These are phyloP conservation scores for Acrasis kona DNA, from an alignment of 78 protist genomes.

Conservation along the genomic window DNA sequence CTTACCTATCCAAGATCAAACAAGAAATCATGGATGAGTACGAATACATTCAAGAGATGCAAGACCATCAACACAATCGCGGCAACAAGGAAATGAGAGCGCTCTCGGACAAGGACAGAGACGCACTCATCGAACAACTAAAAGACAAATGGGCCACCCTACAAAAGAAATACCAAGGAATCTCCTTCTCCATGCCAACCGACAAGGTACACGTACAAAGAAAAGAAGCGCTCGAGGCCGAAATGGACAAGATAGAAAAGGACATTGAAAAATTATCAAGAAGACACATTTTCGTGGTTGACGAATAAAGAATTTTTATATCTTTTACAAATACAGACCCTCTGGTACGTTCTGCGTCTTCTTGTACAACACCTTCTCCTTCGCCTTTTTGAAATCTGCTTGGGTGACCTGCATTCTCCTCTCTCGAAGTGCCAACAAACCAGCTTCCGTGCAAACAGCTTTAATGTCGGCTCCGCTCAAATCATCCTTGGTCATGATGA, in stretches of 20 bases:
- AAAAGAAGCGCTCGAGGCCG: constrained; percentile 19
- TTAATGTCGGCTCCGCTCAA: constrained; percentile 98
- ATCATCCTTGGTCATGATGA: constrained; percentile 94
- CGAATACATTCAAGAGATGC: background rate
- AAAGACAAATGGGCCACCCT: constrained; percentile 39
- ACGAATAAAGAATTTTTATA: too few relatives aligned
- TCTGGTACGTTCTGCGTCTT: constrained; percentile 82
- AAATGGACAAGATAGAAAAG: constrained; percentile 18
- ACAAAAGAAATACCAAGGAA: constrained; percentile 30
- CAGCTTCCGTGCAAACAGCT: constrained; percentile 99
- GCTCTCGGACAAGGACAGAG: constrained; percentile 23
- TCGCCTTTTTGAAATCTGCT: constrained; percentile 91
- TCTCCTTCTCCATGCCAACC: constrained; percentile 44
- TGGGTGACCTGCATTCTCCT: constrained; percentile 93
- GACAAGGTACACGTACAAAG: constrained; percentile 11
- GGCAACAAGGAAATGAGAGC: background rate
- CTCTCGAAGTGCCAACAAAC: constrained; percentile 97
- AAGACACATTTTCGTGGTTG: background rate
- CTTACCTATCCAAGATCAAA: constrained; percentile 21
- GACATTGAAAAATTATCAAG: constrained; percentile 2
- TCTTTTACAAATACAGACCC: constrained; percentile 80
- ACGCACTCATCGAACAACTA: constrained; percentile 12
- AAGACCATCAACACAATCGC: background rate
- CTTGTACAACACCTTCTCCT: constrained; percentile 93
- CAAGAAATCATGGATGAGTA: background rate